Percentiles rank a stretch among this genome's conserved stretches.
Conservation (phyloP, 805 yeast genomes). For the Ogataea ramenticola region DNA sequence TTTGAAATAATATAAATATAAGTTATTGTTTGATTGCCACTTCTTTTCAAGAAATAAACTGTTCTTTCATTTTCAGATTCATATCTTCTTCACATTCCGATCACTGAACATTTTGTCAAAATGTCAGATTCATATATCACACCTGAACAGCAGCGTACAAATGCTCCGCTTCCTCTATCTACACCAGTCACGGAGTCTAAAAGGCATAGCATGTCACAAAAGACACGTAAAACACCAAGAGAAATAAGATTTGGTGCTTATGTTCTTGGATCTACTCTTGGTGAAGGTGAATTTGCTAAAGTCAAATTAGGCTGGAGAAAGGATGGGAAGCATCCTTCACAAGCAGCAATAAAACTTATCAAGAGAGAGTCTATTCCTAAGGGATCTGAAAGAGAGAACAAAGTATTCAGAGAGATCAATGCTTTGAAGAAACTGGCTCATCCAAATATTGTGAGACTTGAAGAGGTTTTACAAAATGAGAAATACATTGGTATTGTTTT, state of each 20-base stretch:
- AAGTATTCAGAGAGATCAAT: constrained; percentile 88
- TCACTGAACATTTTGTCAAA: too few species aligned
- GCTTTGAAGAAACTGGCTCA: constrained; percentile 81
- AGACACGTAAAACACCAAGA: constrained; percentile 35
- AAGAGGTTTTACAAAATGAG: constrained; percentile 89
- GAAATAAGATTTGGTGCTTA: constrained; percentile 87
- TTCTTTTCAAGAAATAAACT: too few species aligned
- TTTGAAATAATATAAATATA: too few species aligned
- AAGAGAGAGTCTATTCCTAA: constrained; percentile 83
- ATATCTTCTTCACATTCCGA: too few species aligned
- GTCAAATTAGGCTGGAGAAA: constrained; percentile 95
- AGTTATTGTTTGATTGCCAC: too few species aligned
- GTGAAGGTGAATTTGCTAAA: constrained; percentile 98
- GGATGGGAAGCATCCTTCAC: constrained; percentile 68
- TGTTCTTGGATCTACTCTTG: constrained; percentile 85
- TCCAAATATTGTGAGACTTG: constrained; percentile 88
- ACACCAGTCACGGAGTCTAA: constrained; percentile 9
- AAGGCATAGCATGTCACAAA: constrained; percentile 12
- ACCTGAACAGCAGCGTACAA: too few species aligned
- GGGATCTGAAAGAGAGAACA: constrained; percentile 78
- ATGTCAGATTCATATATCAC: too few species aligned
- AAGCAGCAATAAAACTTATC: constrained; percentile 90
- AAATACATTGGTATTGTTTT: constrained; percentile 93
- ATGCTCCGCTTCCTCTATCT: too few species aligned
- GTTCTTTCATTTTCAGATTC: too few species aligned